These are phyloP conservation scores for Rhizoctonia solani DNA, from an alignment of 1,284 basidiomycete species.

Conservation along the genomic window DNA sequence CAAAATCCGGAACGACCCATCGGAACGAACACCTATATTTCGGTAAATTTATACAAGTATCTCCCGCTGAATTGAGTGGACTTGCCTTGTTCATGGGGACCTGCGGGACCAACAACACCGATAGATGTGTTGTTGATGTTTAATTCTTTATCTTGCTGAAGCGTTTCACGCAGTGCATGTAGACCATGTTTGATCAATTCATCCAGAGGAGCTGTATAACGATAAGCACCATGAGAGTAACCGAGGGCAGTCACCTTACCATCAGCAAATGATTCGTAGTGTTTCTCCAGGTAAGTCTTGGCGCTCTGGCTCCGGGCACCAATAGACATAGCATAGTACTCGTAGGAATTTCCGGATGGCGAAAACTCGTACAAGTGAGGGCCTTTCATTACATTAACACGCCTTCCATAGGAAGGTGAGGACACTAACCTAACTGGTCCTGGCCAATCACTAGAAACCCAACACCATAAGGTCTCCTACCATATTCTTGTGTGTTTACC, in stretches of 20 bases:
- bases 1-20: conserved; percentile 74
- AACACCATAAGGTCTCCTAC: conserved; percentile 96
- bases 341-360: conserved; percentile 95
- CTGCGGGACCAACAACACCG: conserved; percentile 80
- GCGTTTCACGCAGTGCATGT: conserved; percentile 89
- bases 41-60: conserved; percentile 1
- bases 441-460: conserved; percentile 97
- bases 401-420: not conserved
- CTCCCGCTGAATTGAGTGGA: not conserved
- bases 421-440: conserved; percentile 58
- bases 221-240: not conserved
- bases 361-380: conserved; percentile 99
- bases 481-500: conserved; percentile 98
- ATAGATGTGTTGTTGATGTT: conserved; percentile 91
- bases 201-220: conserved; percentile 70
- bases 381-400: conserved; percentile 55
- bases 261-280: conserved; percentile 85
- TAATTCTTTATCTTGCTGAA: conserved; percentile 96
- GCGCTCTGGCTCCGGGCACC: conserved; percentile 97
- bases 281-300: conserved; percentile 97
- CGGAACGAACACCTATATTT: conserved; percentile 47
- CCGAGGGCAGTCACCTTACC: conserved; percentile 56
- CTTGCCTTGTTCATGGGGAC: conserved; percentile 57
- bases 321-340: conserved; percentile 98
- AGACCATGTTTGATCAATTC: conserved; percentile 90